A percentile compares a stretch with the other conserved stretches of the same genome.
phyloP scores from a whole-genome alignment of 2,329 filamentous ascomycete species.

The Coleophoma eucalyptorum region DNA sequence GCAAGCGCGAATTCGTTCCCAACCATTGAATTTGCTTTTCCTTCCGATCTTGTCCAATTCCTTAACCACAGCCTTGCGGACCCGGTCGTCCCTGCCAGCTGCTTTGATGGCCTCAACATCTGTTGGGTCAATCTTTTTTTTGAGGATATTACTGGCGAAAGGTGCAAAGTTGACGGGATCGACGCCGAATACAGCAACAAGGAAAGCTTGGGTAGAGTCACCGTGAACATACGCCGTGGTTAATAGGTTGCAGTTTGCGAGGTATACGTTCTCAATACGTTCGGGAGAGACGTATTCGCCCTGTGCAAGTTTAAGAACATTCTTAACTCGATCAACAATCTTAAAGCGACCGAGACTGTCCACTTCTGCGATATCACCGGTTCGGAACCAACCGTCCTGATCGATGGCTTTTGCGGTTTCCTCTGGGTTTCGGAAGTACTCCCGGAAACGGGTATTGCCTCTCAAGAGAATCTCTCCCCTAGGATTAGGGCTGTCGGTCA shows the following conservation, averaged over 20 bases:
- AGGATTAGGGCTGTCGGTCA: constrained; percentile 82
- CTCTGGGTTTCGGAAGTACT: constrained; percentile 86
- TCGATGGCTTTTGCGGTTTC: constrained; percentile 83
- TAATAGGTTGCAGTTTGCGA: constrained; percentile 75
- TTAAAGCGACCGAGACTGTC: constrained; percentile 83
- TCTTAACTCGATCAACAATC: constrained; percentile 97
- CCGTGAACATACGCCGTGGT: constrained; percentile 87
- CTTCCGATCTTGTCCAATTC: constrained; percentile 75
- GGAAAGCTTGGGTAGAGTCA: constrained; percentile 73
- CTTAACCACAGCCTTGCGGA: constrained; percentile 72
- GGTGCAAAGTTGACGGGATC: constrained; percentile 79
- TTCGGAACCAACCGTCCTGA: constrained; percentile 93
- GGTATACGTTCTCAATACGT: constrained; percentile 91
- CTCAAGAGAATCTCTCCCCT: constrained; percentile 86
- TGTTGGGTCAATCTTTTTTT: constrained; percentile 56
- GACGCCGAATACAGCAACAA: constrained; percentile 86
- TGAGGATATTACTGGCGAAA: constrained; percentile 75
- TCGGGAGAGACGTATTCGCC: constrained; percentile 98
- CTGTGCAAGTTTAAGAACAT: constrained; percentile 96
- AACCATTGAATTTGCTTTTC: constrained; percentile 87
- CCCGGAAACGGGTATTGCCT: constrained; percentile 74
- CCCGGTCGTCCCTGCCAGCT: constrained; percentile 63
- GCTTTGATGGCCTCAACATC: constrained; percentile 66
- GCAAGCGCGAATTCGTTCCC: constrained; percentile 75
- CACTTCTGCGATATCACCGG: constrained; percentile 84